These are phyloP conservation scores for Hymenoscyphus occultus DNA, from an alignment of 2,329 filamentous ascomycete genomes.

Conservation along the genomic window DNA sequence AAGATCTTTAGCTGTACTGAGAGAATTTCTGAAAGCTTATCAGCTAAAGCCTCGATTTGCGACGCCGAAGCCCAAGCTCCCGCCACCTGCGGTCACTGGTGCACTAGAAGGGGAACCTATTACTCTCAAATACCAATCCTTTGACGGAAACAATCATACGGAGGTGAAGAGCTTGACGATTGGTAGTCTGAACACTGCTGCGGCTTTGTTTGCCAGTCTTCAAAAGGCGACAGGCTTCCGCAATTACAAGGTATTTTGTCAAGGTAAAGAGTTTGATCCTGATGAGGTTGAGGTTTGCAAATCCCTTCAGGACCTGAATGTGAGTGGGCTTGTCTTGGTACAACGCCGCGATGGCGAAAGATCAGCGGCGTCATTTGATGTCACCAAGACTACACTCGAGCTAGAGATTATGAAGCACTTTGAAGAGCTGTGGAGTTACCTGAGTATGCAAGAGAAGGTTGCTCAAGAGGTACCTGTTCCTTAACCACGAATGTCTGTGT, in stretches of 20 bases:
- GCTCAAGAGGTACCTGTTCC: constrained; percentile 57
- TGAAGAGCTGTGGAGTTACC: constrained; percentile 75
- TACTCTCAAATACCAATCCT: constrained; percentile 71
- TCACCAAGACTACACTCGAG: constrained; percentile 63
- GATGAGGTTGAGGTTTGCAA: constrained; percentile 55
- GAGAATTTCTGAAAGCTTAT: constrained; percentile 63
- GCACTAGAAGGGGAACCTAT: constrained; percentile 61
- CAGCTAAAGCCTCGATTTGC: constrained; percentile 60
- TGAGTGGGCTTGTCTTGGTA: constrained; percentile 66
- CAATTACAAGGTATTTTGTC: constrained; percentile 70
- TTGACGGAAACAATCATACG: constrained; percentile 58
- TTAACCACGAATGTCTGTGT: not conserved
- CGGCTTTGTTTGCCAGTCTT: constrained; percentile 65
- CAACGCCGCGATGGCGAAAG: constrained; percentile 53
- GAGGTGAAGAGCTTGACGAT: constrained; percentile 62
- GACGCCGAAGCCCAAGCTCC: constrained; percentile 53
- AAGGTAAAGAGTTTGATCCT: constrained; percentile 63
- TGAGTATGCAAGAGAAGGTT: constrained; percentile 69
- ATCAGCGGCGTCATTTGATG: constrained; percentile 45
- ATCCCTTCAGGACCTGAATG: constrained; percentile 65
- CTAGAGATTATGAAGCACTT: constrained; percentile 79
- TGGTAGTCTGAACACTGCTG: constrained; percentile 67
- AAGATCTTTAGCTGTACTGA: constrained; percentile 66
- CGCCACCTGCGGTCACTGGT: constrained; percentile 51
- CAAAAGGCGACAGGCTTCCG: constrained; percentile 70